These are phyloP conservation scores for Trichosporon inkin DNA, from an alignment of 1,284 basidiomycete species.

Conservation along the genomic window DNA sequence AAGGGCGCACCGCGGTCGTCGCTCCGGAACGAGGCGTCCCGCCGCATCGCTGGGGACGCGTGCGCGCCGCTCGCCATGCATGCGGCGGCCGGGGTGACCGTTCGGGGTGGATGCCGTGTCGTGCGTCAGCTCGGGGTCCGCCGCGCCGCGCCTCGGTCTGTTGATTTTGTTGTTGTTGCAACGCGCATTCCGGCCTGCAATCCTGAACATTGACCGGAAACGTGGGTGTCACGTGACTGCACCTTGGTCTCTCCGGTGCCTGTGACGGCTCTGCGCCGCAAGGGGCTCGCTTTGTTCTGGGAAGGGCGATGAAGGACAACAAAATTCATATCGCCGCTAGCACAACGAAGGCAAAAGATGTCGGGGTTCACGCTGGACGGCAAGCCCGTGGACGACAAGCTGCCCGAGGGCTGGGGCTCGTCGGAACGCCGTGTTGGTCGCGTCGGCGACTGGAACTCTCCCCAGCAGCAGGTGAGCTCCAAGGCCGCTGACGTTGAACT, in stretches of 20 bases:
- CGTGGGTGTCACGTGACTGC: too few species aligned
- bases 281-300: too few species aligned
- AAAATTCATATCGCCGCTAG: background rate
- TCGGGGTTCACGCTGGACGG: conserved; percentile 34
- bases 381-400: conserved; percentile 22
- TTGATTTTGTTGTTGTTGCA: too few species aligned
- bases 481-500: background rate
- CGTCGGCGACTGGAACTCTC: conserved; percentile 10
- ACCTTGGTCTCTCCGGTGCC: too few species aligned
- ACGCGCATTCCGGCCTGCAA: too few species aligned
- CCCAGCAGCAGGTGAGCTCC: background rate
- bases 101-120: too few species aligned
- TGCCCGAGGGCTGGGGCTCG: conserved; percentile 44
- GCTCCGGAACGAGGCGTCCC: background rate
- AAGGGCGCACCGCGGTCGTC: background rate
- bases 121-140: too few species aligned
- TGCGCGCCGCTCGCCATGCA: background rate
- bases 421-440: conserved; percentile 22
- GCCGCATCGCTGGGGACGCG: background rate
- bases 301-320: background rate
- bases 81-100: background rate
- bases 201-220: too few species aligned
- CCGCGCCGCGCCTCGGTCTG: too few species aligned
- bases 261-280: too few species aligned
- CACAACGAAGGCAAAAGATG: background rate